A percentile compares a stretch with the other conserved stretches of the same genome.
Evolutionary conservation across 257 asterid species (phyloP).

Genomic region (Nicotiana attenuata): DNA sequence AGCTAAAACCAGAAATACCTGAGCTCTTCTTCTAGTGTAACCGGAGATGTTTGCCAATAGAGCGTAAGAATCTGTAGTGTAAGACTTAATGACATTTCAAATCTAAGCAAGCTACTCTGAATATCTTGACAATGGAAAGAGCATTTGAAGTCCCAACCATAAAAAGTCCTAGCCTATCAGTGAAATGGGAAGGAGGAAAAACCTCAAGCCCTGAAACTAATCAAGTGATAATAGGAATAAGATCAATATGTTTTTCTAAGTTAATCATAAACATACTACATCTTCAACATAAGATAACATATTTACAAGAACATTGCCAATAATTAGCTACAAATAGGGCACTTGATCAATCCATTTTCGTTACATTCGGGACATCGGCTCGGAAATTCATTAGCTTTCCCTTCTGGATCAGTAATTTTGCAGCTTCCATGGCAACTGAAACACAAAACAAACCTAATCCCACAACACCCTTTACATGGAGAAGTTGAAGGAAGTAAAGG

Average conservation of each 20-base stretch:
- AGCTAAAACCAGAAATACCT: too few relatives aligned
- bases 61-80: too few relatives aligned
- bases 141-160: too few relatives aligned
- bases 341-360: conserved; percentile 71
- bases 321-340: conserved; percentile 44
- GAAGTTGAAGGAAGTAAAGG: conserved; percentile 27
- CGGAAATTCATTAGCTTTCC: background rate
- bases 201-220: too few relatives aligned
- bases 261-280: background rate
- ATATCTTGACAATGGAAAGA: too few relatives aligned
- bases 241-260: background rate
- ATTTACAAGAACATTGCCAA: background rate
- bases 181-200: too few relatives aligned
- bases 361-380: conserved; percentile 61
- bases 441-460: conserved; percentile 55
- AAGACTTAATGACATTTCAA: too few relatives aligned
- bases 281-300: background rate
- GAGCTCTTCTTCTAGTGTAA: too few relatives aligned
- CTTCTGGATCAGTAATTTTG: conserved; percentile 26
- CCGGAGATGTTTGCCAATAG: too few relatives aligned
- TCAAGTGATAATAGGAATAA: too few relatives aligned
- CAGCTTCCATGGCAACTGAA: conserved; percentile 55
- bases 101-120: too few relatives aligned
- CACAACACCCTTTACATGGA: conserved; percentile 55
- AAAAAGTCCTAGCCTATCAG: too few relatives aligned